These are phyloP conservation scores for Meira nashicola DNA, from an alignment of 1,284 basidiomycete genomes.

Conservation along the genomic window DNA sequence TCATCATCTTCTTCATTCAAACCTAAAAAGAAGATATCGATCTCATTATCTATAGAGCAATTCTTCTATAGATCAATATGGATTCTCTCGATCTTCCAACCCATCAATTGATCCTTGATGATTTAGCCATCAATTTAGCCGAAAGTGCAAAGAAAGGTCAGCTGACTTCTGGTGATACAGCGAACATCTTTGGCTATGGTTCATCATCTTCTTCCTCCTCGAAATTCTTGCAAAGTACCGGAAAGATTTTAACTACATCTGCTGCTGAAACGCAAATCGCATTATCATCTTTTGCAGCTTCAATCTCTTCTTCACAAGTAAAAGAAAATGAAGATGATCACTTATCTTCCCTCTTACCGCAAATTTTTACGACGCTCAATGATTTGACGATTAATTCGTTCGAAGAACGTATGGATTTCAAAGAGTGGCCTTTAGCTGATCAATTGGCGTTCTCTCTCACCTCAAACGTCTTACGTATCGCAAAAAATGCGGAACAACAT, in stretches of 20 bases:
- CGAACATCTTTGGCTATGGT: constrained; percentile 20
- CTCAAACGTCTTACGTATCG: constrained; percentile 60
- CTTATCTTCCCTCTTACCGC: constrained; percentile 36
- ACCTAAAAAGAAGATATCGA: too few relatives aligned
- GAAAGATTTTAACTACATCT: constrained; percentile 19
- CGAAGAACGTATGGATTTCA: constrained; percentile 33
- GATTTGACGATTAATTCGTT: constrained; percentile 32
- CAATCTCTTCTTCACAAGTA: constrained; percentile 40
- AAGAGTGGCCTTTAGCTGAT: constrained; percentile 42
- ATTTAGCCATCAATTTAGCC: constrained; percentile 67
- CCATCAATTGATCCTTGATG: constrained; percentile 71
- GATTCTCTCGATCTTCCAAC: constrained; percentile 61
- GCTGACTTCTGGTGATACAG: constrained; percentile 27
- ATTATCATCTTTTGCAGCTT: constrained; percentile 46
- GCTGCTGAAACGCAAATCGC: constrained; percentile 43
- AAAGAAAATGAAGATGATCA: constrained; percentile 28
- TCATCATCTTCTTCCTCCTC: neutral
- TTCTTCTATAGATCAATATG: neutral
- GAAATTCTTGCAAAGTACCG: neutral
- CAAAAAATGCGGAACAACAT: constrained; percentile 61
- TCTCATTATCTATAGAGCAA: too few relatives aligned
- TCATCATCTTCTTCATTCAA: too few relatives aligned
- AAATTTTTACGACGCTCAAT: constrained; percentile 27
- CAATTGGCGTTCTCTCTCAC: constrained; percentile 44
- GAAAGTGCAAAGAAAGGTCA: constrained; percentile 29